Conservation (phyloP, 805 yeast genomes). For the Ogataea nitratoaversa region DNA sequence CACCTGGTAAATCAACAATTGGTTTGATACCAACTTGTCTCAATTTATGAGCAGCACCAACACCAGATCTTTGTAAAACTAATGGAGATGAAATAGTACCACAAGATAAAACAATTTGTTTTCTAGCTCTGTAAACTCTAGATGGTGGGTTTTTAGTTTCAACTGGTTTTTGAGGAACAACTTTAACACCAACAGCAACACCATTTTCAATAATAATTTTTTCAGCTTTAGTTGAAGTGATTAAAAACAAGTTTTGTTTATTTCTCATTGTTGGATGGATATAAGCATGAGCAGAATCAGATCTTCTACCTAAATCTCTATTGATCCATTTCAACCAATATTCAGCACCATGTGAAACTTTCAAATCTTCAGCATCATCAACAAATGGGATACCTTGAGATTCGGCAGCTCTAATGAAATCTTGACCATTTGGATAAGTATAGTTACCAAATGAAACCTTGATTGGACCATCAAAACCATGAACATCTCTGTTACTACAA, state of each 20-base stretch:
- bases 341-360: constrained; percentile 26
- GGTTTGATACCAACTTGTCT: constrained; percentile 28
- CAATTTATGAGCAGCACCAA: constrained; percentile 30
- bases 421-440: constrained; percentile 26
- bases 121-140: constrained; percentile 35
- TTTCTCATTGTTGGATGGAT: constrained; percentile 30
- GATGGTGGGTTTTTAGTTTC: constrained; percentile 13
- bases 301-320: constrained; percentile 29
- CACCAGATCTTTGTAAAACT: constrained; percentile 45
- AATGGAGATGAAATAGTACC: constrained; percentile 46
- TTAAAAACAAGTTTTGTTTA: constrained; percentile 22
- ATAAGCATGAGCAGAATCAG: constrained; percentile 29
- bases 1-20: constrained; percentile 29
- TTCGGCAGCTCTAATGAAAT: constrained; percentile 26
- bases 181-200: constrained; percentile 23
- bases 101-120: constrained; percentile 41
- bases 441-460: constrained; percentile 29
- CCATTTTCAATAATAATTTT: constrained; percentile 27
- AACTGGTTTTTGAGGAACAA: constrained; percentile 22
- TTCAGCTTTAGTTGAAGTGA: constrained; percentile 25
- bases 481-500: constrained; percentile 27
- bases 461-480: constrained; percentile 30
- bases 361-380: constrained; percentile 26
- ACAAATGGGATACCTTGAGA: constrained; percentile 26
- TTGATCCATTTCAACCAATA: constrained; percentile 30